Evolutionary conservation across 2,329 filamentous ascomycete genomes (phyloP).

Genomic region (Colletotrichum gloeosporioides): DNA sequence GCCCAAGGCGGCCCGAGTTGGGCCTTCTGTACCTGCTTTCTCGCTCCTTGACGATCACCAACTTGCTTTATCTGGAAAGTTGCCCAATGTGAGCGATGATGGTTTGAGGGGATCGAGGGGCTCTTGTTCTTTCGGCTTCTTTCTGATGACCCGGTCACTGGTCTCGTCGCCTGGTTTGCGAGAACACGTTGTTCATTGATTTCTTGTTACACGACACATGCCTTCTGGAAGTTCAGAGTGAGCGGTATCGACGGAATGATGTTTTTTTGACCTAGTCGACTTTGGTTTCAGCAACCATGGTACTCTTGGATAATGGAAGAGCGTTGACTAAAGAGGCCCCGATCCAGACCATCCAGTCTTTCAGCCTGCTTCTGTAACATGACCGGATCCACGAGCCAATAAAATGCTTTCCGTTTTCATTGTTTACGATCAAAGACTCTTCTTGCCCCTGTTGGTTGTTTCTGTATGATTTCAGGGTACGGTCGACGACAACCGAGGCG

Average conservation of each 20-base stretch:
- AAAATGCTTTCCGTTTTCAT: not conserved
- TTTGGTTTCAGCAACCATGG: not conserved
- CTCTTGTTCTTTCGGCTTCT: not conserved
- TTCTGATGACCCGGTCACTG: not conserved
- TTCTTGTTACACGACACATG: not conserved
- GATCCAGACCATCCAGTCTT: not conserved
- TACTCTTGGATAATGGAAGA: no score
- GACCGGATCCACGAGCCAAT: not conserved
- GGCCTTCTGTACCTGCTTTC: not conserved
- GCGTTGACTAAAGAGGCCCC: not conserved
- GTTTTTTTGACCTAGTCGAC: rapidly evolving
- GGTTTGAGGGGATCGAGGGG: rapidly evolving
- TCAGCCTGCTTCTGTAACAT: not conserved
- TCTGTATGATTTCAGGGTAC: rapidly evolving
- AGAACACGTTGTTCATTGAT: rapidly evolving
- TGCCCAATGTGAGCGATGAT: not conserved
- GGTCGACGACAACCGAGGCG: rapidly evolving
- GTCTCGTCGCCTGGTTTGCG: not conserved
- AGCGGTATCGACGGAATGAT: rapidly evolving
- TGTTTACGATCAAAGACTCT: not conserved
- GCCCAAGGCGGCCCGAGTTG: not conserved
- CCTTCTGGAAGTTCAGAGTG: not conserved
- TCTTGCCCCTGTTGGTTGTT: not conserved
- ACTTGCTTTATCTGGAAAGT: rapidly evolving
- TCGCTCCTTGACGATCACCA: not conserved